Base-by-base conservation (phyloP, 2,329 filamentous ascomycete genomes). In the Penicillium brevicompactum region DNA sequence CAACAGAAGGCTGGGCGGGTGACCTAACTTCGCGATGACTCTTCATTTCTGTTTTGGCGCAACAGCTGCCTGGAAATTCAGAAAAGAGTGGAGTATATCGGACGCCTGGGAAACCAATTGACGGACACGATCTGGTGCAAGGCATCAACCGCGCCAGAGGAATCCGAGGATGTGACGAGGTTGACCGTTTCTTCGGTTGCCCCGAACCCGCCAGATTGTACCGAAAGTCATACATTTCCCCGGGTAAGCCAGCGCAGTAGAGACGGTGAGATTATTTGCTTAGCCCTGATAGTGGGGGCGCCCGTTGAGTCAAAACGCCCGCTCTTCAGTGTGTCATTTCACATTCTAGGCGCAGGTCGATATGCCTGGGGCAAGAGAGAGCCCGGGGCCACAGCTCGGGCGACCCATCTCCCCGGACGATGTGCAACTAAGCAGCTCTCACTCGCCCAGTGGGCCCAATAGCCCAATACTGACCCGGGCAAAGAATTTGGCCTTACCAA, bases 171-270 rank as follows among this genome's bases (percentile, higher is more conserved):
- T 47, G 40, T 45, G 51, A 51, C 37, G 21, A 40, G 38, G 44
- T 50, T 53, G 56, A 63, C 61, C 59, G 61, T 55, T 53, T 46
- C 22, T 54, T 63, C 51, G 52, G 61, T 46, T 46, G n/a, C 46
- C 40, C 55, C 54, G 50, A 50, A 45, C 40, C 34, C 14, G 31
- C 34, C 40, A 46, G 30, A 49, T 40, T 34, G 38, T 49, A 14
- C 38, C 46, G 32, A 40, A 40, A 34, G 30, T 32, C 43, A 45
- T 52, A 52, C 37, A 55, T 60, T 46, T 37, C 47, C 24, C 49
- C 52, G 40, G 59, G 49, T 53, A 21, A 42, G 46, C 44, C 30
- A 40, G 43, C 32, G 31, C 37, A 32, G 13, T 18, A 22, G 37
- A 51, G 46, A 57, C 58, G 60, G 60, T 62, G 52, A 11, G 37